Base-by-base conservation (phyloP, 768 basidiomycete species). In the Phallus indusiatus region DNA sequence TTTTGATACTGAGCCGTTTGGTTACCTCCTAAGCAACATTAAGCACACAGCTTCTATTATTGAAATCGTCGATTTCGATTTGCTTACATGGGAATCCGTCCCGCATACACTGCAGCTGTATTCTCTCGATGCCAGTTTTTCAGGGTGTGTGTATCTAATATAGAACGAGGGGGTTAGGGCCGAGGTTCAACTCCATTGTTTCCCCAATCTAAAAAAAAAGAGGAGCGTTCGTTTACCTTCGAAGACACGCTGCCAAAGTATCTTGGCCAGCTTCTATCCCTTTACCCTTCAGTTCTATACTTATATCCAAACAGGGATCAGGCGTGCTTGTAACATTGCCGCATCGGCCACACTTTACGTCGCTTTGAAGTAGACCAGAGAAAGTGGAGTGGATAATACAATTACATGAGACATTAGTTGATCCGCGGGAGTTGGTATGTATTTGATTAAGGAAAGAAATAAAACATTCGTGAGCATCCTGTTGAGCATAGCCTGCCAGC, bases 371-470 rank as follows among this genome's bases (percentile, higher is more conserved):
- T 55, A 83, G 79, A 0, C 94, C 95, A 0, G 85, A 84, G 66
- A 97, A 98, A 1, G 90, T 90, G 17, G 83, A 84, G 68, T 98
- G 94, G 33, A 95, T 83, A 66, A 95, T 84, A 66, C 95, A 98
- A 62, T 87, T 90, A 70, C 94, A 95, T 20, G 83, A 82, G 22
- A 86, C 76, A 65, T 86, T 83, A 11, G 86, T 89, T 56, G 82
- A 83, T 1, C 88, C 84, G 42, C 85, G 78, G 11, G 86, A 86
- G 37, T 82, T 88, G 18, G 77, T 75, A 68, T 98, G 94, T 11
- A 96, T 88, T 63, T 92, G 88, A 66, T 94, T 94, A 22, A 97
- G 75, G 0, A 85, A 81, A 17, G 85, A 79, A 28, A 91, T 89
- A 70, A 91, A 89, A 67, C 84, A 88, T 69, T 91, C 87, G 75